Percentiles rank a stretch among this genome's conserved stretches.
phyloP scores from a whole-genome alignment of 73 alveolate genomes.

The Effrenium voratum region DNA sequence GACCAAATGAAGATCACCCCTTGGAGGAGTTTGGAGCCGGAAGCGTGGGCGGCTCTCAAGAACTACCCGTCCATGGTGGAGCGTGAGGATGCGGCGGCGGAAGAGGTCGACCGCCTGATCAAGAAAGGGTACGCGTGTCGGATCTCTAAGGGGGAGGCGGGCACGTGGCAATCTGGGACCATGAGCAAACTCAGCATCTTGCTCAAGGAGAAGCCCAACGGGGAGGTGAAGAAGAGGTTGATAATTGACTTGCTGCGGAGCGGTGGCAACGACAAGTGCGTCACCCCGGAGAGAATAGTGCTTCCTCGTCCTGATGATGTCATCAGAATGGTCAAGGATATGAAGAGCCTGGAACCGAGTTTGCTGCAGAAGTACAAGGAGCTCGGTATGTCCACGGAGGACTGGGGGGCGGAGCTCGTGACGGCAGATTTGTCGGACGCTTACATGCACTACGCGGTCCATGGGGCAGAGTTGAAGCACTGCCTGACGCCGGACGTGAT shows the following conservation, averaged over 20 bases:
- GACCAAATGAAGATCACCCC: too few species aligned
- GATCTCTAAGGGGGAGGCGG: background rate
- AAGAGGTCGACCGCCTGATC: background rate
- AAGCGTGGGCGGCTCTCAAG: background rate
- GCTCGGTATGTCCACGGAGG: background rate
- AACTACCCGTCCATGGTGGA: slow-evolving; percentile 8
- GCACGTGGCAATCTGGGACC: background rate
- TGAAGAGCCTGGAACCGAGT: too few species aligned
- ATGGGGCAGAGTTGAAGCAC: background rate
- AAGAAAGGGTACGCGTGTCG: background rate
- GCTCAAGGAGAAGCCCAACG: background rate
- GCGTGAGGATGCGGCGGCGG: background rate
- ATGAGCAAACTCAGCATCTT: slow-evolving; percentile 7
- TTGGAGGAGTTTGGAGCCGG: background rate
- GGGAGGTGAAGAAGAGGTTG: background rate
- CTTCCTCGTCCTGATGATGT: background rate
- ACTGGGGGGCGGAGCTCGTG: background rate
- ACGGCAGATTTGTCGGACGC: background rate
- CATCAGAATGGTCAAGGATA: background rate
- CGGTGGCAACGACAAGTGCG: background rate
- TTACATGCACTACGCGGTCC: background rate
- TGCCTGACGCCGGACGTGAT: background rate
- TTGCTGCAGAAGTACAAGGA: background rate
- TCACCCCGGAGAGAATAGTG: background rate
- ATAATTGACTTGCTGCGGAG: background rate